Evolutionary conservation across 2,329 filamentous ascomycete species (phyloP).

Genomic region (Aspergillus sojae): DNA sequence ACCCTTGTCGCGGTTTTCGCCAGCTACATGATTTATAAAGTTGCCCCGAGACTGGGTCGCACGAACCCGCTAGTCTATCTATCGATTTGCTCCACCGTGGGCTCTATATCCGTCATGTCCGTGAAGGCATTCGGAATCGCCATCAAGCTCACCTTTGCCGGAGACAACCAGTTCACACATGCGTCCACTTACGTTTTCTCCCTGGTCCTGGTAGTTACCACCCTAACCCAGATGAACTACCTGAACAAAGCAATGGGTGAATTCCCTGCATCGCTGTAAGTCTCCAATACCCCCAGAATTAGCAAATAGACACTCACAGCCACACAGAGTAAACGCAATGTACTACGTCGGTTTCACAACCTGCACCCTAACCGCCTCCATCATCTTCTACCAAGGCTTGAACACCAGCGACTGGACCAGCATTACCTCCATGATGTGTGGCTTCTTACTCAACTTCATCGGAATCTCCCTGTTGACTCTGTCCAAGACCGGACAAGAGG

Average conservation of each 20-base stretch:
- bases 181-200: slow-evolving; percentile 97
- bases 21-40: slow-evolving; percentile 91
- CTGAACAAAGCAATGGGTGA: slow-evolving; percentile 98
- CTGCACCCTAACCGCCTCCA: slow-evolving; percentile 88
- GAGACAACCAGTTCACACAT: slow-evolving; percentile 92
- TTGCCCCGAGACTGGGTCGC: slow-evolving; percentile 87
- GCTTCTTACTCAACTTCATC: slow-evolving; percentile 92
- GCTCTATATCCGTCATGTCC: slow-evolving; percentile 97
- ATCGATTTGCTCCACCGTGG: slow-evolving; percentile 96
- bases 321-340: slow-evolving; percentile 79
- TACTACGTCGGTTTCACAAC: slow-evolving; percentile 99
- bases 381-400: slow-evolving; percentile 94
- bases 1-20: slow-evolving; percentile 79
- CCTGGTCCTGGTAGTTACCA: slow-evolving; percentile 89
- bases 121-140: slow-evolving; percentile 99
- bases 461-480: slow-evolving; percentile 95
- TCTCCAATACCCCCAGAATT: slow-evolving; percentile 19
- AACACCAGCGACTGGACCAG: slow-evolving; percentile 92
- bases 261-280: slow-evolving; percentile 96
- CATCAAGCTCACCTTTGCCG: slow-evolving; percentile 88
- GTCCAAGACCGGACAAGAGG: slow-evolving; percentile 50
- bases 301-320: no score
- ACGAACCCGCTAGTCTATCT: slow-evolving; percentile 95
- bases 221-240: slow-evolving; percentile 99
- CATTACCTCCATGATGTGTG: slow-evolving; percentile 87